Conservation (phyloP, 2,329 filamentous ascomycete species). For the Alternaria atra region DNA sequence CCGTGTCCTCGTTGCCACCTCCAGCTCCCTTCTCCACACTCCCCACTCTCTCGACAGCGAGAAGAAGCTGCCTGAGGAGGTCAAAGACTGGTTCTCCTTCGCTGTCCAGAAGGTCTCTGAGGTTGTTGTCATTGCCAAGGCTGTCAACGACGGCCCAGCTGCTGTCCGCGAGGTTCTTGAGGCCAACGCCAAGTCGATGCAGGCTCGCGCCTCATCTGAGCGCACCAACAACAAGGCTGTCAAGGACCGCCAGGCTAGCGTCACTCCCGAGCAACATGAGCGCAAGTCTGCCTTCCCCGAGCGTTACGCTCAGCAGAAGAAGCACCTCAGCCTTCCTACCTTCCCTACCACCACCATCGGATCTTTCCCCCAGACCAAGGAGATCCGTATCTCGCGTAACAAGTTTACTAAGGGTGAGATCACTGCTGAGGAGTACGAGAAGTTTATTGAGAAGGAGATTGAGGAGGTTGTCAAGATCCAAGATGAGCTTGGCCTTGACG, state of each 20-base stretch:
- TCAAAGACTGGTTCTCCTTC: constrained; percentile 98
- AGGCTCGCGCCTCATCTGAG: constrained; percentile 88
- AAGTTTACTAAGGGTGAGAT: constrained; percentile 99
- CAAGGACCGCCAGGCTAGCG: constrained; percentile 93
- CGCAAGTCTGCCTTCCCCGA: constrained; percentile 88
- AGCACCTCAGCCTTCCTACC: constrained; percentile 89
- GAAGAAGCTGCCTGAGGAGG: constrained; percentile 95
- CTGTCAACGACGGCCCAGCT: constrained; percentile 90
- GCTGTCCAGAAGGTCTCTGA: constrained; percentile 93
- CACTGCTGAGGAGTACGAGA: constrained; percentile 89
- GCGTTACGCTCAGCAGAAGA: constrained; percentile 88
- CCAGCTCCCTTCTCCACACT: constrained; percentile 96
- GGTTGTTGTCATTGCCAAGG: constrained; percentile 93
- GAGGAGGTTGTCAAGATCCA: constrained; percentile 94
- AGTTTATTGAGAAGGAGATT: constrained; percentile 99
- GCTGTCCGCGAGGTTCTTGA: constrained; percentile 88
- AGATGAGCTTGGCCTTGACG: constrained; percentile 96
- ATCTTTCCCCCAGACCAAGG: constrained; percentile 99
- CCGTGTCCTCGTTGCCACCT: constrained; percentile 94
- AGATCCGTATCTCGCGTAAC: constrained; percentile 96
- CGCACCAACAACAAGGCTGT: constrained; percentile 97
- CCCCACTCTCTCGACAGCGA: constrained; percentile 97
- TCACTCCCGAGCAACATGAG: constrained; percentile 86
- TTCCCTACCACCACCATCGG: constrained; percentile 99
- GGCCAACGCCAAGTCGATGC: constrained; percentile 94